Evolutionary conservation across 2,329 filamentous ascomycete species (phyloP).

Genomic region (Exophiala spinifera): DNA sequence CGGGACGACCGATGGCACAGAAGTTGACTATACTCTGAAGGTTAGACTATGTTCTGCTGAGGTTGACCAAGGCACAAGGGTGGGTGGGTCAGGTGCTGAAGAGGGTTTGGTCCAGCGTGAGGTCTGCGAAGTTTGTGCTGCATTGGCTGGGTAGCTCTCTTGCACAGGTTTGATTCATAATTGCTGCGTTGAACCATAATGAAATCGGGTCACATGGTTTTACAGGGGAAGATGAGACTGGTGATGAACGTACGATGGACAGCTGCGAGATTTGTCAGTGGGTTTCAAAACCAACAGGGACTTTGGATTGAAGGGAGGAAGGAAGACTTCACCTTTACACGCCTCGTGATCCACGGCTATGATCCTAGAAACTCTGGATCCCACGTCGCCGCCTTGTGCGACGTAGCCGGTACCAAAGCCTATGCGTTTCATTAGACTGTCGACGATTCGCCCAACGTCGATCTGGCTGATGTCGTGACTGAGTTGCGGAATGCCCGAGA

Average conservation of each 20-base stretch:
- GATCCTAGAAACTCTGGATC: conserved; percentile 43
- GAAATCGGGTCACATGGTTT: too few species aligned
- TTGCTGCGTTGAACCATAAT: too few species aligned
- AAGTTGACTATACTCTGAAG: background rate
- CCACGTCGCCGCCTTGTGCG: conserved; percentile 57
- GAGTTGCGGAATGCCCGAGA: conserved; percentile 48
- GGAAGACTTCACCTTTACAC: conserved; percentile 41
- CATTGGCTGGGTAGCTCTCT: too few species aligned
- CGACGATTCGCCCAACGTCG: conserved; percentile 45
- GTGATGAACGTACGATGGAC: conserved; percentile 8
- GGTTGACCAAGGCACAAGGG: too few species aligned
- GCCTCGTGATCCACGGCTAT: conserved; percentile 36
- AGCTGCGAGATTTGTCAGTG: background rate
- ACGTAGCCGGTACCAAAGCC: conserved; percentile 53
- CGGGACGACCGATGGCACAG: conserved; percentile 4
- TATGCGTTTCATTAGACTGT: conserved; percentile 52
- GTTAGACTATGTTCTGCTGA: too few species aligned
- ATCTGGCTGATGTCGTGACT: conserved; percentile 42
- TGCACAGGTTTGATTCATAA: too few species aligned
- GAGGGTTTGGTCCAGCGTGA: too few species aligned
- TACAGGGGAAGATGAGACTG: too few species aligned
- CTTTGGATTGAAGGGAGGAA: background rate
- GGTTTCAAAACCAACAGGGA: background rate
- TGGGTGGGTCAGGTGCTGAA: too few species aligned
- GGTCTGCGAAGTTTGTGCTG: too few species aligned